Conservation (phyloP, 1,139 yeast species). For the Nakaseomyces delphensis region DNA sequence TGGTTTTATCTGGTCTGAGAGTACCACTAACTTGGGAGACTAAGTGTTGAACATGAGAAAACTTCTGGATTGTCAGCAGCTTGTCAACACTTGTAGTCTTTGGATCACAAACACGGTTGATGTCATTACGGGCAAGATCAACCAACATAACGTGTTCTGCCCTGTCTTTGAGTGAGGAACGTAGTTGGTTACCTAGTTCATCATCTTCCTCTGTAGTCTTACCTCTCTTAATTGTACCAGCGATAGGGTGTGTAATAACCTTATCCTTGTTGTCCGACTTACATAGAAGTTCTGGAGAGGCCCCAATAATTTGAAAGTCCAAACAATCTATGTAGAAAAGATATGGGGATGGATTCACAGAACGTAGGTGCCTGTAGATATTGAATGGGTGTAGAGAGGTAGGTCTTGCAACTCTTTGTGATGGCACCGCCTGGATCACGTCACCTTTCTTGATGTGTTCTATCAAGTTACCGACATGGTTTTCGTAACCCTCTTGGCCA, state of each 20-base stretch:
- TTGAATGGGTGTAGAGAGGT: constrained; percentile 94
- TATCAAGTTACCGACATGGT: constrained; percentile 65
- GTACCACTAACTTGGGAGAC: constrained; percentile 94
- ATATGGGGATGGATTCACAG: constrained; percentile 96
- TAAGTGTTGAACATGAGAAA: constrained; percentile 95
- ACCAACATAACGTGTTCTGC: constrained; percentile 99
- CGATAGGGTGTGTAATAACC: constrained; percentile 91
- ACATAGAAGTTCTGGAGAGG: constrained; percentile 90
- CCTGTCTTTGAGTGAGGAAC: constrained; percentile 79
- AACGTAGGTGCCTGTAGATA: constrained; percentile 84
- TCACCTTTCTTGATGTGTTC: constrained; percentile 83
- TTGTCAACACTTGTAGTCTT: constrained; percentile 76
- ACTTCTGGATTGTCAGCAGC: constrained; percentile 79
- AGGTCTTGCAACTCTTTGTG: constrained; percentile 92
- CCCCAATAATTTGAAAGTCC: constrained; percentile 93
- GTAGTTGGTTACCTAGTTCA: constrained; percentile 60
- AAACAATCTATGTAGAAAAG: constrained; percentile 84
- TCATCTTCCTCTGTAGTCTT: constrained; percentile 88
- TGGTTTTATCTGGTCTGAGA: constrained; percentile 67
- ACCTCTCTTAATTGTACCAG: constrained; percentile 91
- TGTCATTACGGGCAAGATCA: constrained; percentile 91
- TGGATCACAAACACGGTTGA: constrained; percentile 91
- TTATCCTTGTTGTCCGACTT: constrained; percentile 65
- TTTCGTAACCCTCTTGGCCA: constrained; percentile 88
- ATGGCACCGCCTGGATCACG: constrained; percentile 94